phyloP scores from a whole-genome alignment of 192 early-diverging fungal genomes.

The Dispira parvispora region DNA sequence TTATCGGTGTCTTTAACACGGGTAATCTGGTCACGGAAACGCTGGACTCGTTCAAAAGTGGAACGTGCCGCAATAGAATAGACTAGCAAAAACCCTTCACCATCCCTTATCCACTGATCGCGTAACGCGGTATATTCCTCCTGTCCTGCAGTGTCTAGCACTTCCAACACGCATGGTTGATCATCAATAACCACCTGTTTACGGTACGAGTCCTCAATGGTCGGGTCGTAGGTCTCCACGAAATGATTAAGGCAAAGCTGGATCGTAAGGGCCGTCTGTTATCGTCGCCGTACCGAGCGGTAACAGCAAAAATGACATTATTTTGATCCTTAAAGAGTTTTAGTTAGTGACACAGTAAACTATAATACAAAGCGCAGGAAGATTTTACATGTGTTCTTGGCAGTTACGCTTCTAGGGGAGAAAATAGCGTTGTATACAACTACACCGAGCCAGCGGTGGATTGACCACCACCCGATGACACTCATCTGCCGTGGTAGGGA shows the following conservation, averaged over 20 bases:
- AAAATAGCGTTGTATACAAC: too few relatives aligned
- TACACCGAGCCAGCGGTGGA: too few relatives aligned
- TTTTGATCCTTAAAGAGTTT: too few relatives aligned
- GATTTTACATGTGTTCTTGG: too few relatives aligned
- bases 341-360: too few relatives aligned
- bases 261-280: conserved; percentile 44
- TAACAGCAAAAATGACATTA: too few relatives aligned
- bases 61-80: conserved; percentile 79
- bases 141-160: conserved; percentile 92
- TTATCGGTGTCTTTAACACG: conserved; percentile 82
- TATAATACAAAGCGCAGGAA: too few relatives aligned
- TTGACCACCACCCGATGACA: too few relatives aligned
- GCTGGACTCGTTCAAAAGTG: conserved; percentile 76
- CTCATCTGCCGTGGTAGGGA: too few relatives aligned
- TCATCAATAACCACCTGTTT: conserved; percentile 97
- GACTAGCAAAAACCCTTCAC: conserved; percentile 80
- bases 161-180: conserved; percentile 90
- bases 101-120: conserved; percentile 72
- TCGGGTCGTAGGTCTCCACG: conserved; percentile 89
- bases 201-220: conserved; percentile 95
- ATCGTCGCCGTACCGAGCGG: neutral
- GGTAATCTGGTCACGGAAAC: conserved; percentile 73
- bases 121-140: conserved; percentile 63
- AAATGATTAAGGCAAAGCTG: conserved; percentile 45
- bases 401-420: too few relatives aligned